Conservation (phyloP, 371 early-diverging fungal genomes). For the Rhizomucor pusillus region DNA sequence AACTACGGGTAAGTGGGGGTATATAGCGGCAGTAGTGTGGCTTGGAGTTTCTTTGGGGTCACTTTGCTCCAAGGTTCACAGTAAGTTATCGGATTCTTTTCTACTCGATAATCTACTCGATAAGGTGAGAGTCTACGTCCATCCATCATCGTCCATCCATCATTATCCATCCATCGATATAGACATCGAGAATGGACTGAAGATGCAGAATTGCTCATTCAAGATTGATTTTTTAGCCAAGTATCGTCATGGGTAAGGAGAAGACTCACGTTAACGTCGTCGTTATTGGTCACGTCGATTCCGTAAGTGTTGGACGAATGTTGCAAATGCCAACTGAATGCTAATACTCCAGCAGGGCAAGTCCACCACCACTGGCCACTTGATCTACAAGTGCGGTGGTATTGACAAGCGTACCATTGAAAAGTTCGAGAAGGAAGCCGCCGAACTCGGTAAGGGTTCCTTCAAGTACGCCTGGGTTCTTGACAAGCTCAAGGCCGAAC, state of each 20-base stretch:
- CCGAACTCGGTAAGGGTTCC: constrained; percentile 98
- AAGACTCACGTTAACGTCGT: constrained; percentile 96
- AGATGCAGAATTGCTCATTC: too few species aligned
- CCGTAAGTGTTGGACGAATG: constrained; percentile 76
- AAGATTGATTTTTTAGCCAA: too few species aligned
- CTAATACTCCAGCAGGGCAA: constrained; percentile 56
- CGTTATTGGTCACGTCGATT: constrained; percentile 99
- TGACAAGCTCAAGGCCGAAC: constrained; percentile 97
- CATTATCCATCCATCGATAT: too few species aligned
- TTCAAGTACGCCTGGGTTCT: constrained; percentile 98
- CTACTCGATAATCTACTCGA: too few species aligned
- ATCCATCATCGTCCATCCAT: too few species aligned
- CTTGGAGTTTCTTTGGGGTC: too few species aligned
- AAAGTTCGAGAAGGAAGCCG: constrained; percentile 99
- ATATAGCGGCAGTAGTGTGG: too few species aligned
- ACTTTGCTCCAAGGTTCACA: too few species aligned
- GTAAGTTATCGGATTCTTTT: too few species aligned
- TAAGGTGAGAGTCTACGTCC: too few species aligned
- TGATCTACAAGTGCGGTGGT: constrained; percentile 99
- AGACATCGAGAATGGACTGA: too few species aligned
- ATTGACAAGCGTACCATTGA: constrained; percentile 99
- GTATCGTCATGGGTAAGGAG: constrained; percentile 96
- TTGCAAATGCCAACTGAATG: constrained; percentile 37
- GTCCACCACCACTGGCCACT: constrained; percentile 80
- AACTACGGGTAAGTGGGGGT: too few species aligned